phyloP scores from a whole-genome alignment of 108 stramenopile species.

The Skeletonema potamos region DNA sequence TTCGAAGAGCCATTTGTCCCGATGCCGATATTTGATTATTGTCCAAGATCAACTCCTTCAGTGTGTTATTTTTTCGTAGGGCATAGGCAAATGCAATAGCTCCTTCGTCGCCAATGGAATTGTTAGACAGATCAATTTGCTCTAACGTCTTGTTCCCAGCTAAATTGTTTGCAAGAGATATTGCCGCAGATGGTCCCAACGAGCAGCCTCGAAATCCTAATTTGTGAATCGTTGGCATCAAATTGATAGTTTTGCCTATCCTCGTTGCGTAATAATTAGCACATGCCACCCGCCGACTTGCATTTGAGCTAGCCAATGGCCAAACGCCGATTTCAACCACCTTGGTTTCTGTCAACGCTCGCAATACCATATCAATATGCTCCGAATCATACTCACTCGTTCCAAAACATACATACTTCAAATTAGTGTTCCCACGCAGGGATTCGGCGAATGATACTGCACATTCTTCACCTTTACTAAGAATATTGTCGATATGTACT shows the following conservation, averaged over 20 bases:
- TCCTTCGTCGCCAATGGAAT: constrained; percentile 25
- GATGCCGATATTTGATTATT: neutral
- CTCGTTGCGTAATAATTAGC: neutral
- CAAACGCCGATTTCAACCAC: neutral
- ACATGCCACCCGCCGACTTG: neutral
- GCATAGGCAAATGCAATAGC: constrained; percentile 20
- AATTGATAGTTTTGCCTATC: neutral
- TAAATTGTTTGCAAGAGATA: neutral
- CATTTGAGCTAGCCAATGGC: neutral
- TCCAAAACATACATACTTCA: neutral
- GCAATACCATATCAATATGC: neutral
- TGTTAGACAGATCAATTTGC: neutral
- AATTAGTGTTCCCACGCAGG: neutral
- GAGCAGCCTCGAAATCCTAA: neutral
- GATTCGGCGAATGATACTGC: neutral
- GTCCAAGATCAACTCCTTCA: neutral
- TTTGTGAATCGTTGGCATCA: neutral
- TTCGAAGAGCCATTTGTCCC: neutral
- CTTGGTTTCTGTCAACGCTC: neutral
- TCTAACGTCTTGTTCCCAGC: neutral
- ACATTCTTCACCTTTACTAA: neutral
- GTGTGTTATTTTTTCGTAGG: constrained; percentile 9
- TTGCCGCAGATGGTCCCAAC: neutral
- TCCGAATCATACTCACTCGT: neutral
- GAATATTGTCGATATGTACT: neutral